Base-by-base conservation (phyloP, 2,329 filamentous ascomycete genomes). In the Tolypocladium nubicola region DNA sequence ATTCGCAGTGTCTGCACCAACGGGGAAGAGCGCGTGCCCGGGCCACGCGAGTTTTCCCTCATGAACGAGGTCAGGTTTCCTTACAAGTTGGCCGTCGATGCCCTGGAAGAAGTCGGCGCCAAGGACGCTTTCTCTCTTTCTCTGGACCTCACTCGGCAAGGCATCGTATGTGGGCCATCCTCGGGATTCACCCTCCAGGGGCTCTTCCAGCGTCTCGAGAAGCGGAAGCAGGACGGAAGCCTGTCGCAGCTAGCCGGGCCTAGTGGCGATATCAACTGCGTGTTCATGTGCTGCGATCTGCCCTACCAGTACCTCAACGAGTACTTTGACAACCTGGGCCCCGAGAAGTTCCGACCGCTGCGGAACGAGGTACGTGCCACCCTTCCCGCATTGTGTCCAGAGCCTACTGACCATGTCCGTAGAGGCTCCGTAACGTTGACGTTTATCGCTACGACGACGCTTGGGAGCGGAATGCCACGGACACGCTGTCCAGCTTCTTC, bases 221-320 rank as follows among this genome's bases (percentile, higher is more conserved):
- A 76, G 60, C 67, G 68, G 21, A 83, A 82, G 64, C 65, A 68
- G 0, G 72, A 72, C 0, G 76, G 74, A 1, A 76, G 68, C 0
- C 66, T 83, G 6, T 58, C 67, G 1, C 68, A 75, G n/a, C 66
- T 83, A 11, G 70, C 75, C 4, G 76, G 75, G 2, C 67, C 70
- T 1, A 71, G 76, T 52, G 76, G 78, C 3, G 70, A 76, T 73
- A 72, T 77, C 11, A 71, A 79, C 55, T 81, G 78, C 52, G 80
- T 83, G 3, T 86, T 86, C 66, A 70, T 84, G 38, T 85, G 82
- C 66, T 83, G 81, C 59, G 83, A 86, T 60, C 67, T 85, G 23
- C 83, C 83, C 0, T 85, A 84, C 62, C 82, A 85, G 64, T 85
- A 85, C 61, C 72, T 85, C 53, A 73, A 77, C 38, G 79, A 81